These are phyloP conservation scores for Crepidotus variabilis DNA, from an alignment of 768 basidiomycete species.

Conservation along the genomic window DNA sequence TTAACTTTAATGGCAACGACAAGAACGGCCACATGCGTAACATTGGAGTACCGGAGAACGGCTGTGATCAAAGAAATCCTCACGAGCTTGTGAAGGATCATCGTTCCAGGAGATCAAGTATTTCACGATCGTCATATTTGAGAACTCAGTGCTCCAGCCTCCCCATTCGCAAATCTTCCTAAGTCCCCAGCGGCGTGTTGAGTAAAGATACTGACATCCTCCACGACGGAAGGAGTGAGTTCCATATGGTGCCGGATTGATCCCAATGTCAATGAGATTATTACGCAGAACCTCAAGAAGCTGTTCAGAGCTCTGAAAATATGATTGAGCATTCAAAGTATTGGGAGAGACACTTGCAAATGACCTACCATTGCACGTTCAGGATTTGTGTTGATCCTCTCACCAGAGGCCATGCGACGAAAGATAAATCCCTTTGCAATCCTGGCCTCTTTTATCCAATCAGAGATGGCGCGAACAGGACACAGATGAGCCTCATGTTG, in stretches of 20 bases:
- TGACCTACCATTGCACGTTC: slow-evolving; percentile 3
- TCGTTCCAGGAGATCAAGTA: slow-evolving; percentile 40
- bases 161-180: slow-evolving; percentile 42
- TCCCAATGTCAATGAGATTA: slow-evolving; percentile 34
- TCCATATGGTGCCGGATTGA: slow-evolving; percentile 34
- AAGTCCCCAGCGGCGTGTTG: slow-evolving; percentile 28
- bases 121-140: slow-evolving; percentile 35
- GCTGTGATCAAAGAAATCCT: slow-evolving; percentile 34
- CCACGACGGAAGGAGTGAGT: slow-evolving; percentile 38
- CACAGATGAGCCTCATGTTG: slow-evolving; percentile 27
- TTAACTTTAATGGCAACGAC: too few relatives aligned
- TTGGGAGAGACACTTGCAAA: not conserved
- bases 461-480: slow-evolving; percentile 27
- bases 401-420: slow-evolving; percentile 22
- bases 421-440: slow-evolving; percentile 29
- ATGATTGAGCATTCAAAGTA: not conserved
- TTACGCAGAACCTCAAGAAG: slow-evolving; percentile 36
- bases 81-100: slow-evolving; percentile 24
- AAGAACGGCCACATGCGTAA: slow-evolving; percentile 12
- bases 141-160: slow-evolving; percentile 40
- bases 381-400: slow-evolving; percentile 18
- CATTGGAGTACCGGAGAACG: slow-evolving; percentile 14
- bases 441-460: slow-evolving; percentile 21
- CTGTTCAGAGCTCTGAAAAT: slow-evolving; percentile 28
- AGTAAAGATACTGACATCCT: slow-evolving; percentile 36